phyloP scores from a whole-genome alignment of 805 yeast genomes.

The Crinitomyces ghanaensis region DNA sequence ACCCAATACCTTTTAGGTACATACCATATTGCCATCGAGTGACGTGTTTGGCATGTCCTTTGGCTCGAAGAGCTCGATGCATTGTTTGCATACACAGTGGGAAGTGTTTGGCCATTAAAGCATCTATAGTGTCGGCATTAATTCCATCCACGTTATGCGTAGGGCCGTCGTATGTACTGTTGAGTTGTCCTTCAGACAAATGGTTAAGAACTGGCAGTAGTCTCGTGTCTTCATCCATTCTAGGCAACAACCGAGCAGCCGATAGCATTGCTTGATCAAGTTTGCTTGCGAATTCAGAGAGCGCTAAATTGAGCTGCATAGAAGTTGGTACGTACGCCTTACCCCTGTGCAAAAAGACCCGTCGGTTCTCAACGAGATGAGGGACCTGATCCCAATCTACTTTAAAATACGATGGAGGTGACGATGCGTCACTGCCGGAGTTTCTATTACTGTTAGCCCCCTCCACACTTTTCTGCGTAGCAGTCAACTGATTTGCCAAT shows the following conservation, averaged over 20 bases:
- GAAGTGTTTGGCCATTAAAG: conserved; percentile 47
- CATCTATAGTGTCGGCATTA: conserved; percentile 48
- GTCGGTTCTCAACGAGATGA: conserved; percentile 63
- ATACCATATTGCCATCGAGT: conserved; percentile 81
- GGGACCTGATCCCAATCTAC: conserved; percentile 81
- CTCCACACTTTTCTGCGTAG: conserved; percentile 32
- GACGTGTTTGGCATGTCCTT: conserved; percentile 66
- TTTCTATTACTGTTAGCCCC: conserved; percentile 22
- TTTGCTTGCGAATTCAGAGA: conserved; percentile 51
- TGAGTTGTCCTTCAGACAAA: conserved; percentile 57
- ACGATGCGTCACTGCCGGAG: conserved; percentile 33
- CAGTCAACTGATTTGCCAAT: conserved; percentile 38
- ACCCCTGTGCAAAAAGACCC: conserved; percentile 56
- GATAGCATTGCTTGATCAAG: conserved; percentile 42
- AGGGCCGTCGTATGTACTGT: conserved; percentile 30
- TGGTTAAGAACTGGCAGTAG: conserved; percentile 74
- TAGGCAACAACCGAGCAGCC: conserved; percentile 69
- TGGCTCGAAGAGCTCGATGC: conserved; percentile 45
- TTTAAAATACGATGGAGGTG: conserved; percentile 79
- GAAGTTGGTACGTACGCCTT: conserved; percentile 76
- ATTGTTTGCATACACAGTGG: conserved; percentile 73
- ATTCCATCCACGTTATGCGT: conserved; percentile 32
- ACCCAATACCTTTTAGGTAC: conserved; percentile 83
- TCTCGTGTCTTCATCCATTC: conserved; percentile 86
- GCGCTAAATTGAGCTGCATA: conserved; percentile 59